Evolutionary conservation across 164 flowering plant genomes (phyloP).

Genomic region (Umbilicus rupestris): DNA sequence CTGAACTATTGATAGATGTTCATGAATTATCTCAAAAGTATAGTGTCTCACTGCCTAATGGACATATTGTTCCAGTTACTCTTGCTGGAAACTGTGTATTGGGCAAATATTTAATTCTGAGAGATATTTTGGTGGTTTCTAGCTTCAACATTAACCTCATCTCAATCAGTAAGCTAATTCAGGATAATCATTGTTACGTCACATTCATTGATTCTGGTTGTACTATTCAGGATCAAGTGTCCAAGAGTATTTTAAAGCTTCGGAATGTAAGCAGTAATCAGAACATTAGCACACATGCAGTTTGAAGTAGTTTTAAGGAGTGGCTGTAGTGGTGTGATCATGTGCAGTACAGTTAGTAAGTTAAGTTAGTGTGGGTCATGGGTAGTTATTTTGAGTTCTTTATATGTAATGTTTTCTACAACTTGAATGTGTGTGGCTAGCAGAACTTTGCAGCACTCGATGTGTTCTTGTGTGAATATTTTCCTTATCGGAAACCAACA

Average conservation of each 20-base stretch:
- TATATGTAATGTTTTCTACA: too few species aligned
- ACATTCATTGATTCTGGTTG: neutral
- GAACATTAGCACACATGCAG: too few species aligned
- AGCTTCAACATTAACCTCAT: neutral
- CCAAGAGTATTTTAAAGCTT: neutral
- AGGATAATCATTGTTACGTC: neutral
- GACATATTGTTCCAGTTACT: neutral
- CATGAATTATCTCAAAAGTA: neutral
- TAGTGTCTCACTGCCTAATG: neutral
- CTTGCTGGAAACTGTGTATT: neutral
- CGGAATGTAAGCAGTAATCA: too few species aligned
- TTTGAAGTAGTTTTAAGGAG: too few species aligned
- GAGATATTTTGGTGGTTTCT: neutral
- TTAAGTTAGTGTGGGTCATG: too few species aligned
- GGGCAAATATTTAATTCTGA: neutral
- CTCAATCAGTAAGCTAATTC: neutral
- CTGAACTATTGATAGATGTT: neutral
- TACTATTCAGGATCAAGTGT: neutral
- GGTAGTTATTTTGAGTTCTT: too few species aligned
- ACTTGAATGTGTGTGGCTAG: too few species aligned
- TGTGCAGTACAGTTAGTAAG: too few species aligned
- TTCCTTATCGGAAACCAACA: too few species aligned
- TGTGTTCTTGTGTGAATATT: too few species aligned
- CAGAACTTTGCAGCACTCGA: too few species aligned
- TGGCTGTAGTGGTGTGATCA: too few species aligned